phyloP scores from a whole-genome alignment of 352 stramenopile species.

The Globisporangium echinulatum region DNA sequence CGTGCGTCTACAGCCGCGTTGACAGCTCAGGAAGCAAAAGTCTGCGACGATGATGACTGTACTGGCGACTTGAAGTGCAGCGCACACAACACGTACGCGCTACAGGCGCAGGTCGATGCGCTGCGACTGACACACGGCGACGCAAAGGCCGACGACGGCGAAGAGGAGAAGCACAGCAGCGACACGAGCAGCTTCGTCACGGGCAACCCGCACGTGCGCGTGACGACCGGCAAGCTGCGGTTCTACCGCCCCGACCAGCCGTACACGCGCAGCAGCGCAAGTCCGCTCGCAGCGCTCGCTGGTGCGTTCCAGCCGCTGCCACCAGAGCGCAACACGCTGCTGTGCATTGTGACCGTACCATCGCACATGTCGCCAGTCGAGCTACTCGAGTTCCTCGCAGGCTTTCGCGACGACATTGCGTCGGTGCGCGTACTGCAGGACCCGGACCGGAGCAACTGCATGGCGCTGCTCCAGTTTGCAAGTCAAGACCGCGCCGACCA shows the following conservation, averaged over 20 bases:
- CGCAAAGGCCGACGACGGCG: neutral
- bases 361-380: conserved; percentile 82
- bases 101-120: neutral
- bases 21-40: conserved; percentile 26
- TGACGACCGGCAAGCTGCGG: conserved; percentile 70
- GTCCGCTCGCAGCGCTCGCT: conserved; percentile 8
- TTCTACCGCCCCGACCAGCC: conserved; percentile 74
- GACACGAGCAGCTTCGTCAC: conserved; percentile 52
- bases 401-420: conserved; percentile 66
- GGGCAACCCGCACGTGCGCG: conserved; percentile 71
- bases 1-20: neutral
- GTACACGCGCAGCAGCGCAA: conserved; percentile 19
- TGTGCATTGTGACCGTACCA: conserved; percentile 80
- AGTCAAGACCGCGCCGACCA: conserved; percentile 74
- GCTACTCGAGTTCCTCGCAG: conserved; percentile 76
- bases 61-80: neutral
- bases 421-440: conserved; percentile 81
- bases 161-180: conserved; percentile 21
- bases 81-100: neutral
- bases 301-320: conserved; percentile 35
- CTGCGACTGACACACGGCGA: conserved; percentile 3
- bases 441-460: conserved; percentile 75
- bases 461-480: conserved; percentile 81
- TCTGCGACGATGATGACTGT: conserved; percentile 29
- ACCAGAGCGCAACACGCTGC: conserved; percentile 60